Evolutionary conservation across 2,329 filamentous ascomycete species (phyloP).

Genomic region (Beauveria medogensis): DNA sequence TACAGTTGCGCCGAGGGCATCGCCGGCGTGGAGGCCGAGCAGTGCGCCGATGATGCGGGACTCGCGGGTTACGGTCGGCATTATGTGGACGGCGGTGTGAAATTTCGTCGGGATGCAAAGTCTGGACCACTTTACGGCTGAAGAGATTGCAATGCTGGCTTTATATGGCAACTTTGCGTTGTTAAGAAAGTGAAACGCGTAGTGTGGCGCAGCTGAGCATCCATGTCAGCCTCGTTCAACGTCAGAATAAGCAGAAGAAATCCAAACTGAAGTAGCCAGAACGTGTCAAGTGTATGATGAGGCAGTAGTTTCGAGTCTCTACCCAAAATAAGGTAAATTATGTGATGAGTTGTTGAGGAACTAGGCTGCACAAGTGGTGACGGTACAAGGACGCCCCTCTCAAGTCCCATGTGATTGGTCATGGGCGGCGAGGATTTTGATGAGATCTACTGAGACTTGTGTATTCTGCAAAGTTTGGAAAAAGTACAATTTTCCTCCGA

Average conservation of each 20-base stretch:
- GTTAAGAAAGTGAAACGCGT: not conserved
- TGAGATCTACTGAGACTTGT: no score
- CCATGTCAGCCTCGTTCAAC: no score
- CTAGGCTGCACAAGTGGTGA: not conserved
- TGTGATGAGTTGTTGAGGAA: constrained; percentile 1
- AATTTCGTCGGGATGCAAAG: not conserved
- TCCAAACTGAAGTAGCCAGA: constrained; percentile 35
- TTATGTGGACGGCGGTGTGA: not conserved
- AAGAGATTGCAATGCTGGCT: not conserved
- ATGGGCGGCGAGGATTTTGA: no score
- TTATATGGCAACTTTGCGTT: not conserved
- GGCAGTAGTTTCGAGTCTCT: constrained; percentile 23
- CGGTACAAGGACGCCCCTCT: not conserved
- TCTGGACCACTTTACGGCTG: not conserved
- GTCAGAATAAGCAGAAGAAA: no score
- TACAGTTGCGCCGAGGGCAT: constrained; percentile 37
- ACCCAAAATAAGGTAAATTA: constrained; percentile 18
- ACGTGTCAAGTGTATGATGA: constrained; percentile 29
- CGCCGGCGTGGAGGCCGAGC: constrained; percentile 38
- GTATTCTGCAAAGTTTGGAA: no score
- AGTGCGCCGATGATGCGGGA: constrained; percentile 34
- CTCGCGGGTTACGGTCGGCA: not conserved
- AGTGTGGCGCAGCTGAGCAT: not conserved
- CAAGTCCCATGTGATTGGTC: not conserved
- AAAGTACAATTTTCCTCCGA: no score